phyloP scores from a whole-genome alignment of 1,284 basidiomycete species.

The Moesziomyces globuligerus region DNA sequence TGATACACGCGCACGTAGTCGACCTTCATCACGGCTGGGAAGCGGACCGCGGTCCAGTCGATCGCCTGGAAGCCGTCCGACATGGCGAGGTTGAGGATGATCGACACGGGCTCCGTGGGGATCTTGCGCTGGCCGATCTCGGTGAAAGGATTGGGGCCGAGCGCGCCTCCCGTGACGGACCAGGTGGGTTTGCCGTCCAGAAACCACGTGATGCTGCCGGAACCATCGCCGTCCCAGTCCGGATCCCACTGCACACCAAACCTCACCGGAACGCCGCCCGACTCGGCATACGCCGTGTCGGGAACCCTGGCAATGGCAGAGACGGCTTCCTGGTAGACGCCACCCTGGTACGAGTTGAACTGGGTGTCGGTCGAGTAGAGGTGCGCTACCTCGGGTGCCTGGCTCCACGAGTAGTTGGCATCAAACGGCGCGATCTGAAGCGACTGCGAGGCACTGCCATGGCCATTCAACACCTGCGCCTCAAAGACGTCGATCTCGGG shows the following conservation, averaged over 20 bases:
- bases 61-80: conserved; percentile 57
- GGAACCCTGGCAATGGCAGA: conserved; percentile 54
- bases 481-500: conserved; percentile 67
- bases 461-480: conserved; percentile 62
- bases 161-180: conserved; percentile 40
- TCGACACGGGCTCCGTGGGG: conserved; percentile 57
- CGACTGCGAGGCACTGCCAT: conserved; percentile 53
- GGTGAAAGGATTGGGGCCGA: conserved; percentile 29
- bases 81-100: conserved; percentile 59
- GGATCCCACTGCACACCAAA: conserved; percentile 66
- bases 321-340: conserved; percentile 62
- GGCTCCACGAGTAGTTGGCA: conserved; percentile 53
- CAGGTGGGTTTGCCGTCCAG: conserved; percentile 60
- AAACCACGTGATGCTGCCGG: conserved; percentile 60
- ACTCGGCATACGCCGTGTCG: conserved; percentile 41
- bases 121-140: conserved; percentile 56
- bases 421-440: conserved; percentile 66
- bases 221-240: conserved; percentile 49
- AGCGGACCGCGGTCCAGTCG: conserved; percentile 53
- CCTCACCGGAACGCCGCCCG: conserved; percentile 22
- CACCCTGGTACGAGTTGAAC: conserved; percentile 62
- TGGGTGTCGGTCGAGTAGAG: conserved; percentile 14
- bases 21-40: conserved; percentile 68
- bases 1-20: conserved; percentile 61
- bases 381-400: conserved; percentile 7